Evolutionary conservation across 331 rosid genomes (phyloP).

Genomic region (Arachis monticola): DNA sequence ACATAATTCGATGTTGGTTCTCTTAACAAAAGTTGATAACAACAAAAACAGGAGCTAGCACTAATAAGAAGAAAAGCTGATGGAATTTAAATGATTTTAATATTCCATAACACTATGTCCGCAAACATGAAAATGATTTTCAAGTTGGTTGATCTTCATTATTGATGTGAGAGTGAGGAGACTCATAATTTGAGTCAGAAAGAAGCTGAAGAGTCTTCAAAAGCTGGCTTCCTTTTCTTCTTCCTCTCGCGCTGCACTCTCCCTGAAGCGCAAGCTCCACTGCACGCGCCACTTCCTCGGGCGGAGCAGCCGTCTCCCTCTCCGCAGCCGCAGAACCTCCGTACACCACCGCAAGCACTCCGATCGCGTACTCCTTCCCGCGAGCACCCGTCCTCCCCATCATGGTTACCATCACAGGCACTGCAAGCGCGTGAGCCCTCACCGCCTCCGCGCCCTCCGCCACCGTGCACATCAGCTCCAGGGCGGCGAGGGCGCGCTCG

Average conservation of each 20-base stretch:
- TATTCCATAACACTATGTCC: no score
- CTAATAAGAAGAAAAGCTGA: no score
- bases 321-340: conserved; percentile 26
- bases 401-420: conserved; percentile 84
- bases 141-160: not conserved
- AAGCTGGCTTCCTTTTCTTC: conserved; percentile 79
- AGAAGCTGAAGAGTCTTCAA: conserved; percentile 59
- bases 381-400: conserved; percentile 88
- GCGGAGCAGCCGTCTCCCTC: conserved; percentile 60
- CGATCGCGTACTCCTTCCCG: conserved; percentile 82
- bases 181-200: conserved; percentile 5
- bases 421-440: conserved; percentile 82
- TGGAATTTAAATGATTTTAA: no score
- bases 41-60: not conserved
- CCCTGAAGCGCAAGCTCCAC: conserved; percentile 82
- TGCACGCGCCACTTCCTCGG: conserved; percentile 97
- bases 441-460: conserved; percentile 85
- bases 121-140: not conserved
- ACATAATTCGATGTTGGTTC: not conserved
- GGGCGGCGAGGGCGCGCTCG: conserved; percentile 80
- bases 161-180: not conserved
- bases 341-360: conserved; percentile 78
- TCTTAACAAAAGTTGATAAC: not conserved
- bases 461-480: conserved; percentile 87
- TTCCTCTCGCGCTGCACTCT: conserved; percentile 79